A percentile compares a stretch with the other conserved stretches of the same genome.
Evolutionary conservation across 2,329 filamentous ascomycete species (phyloP).

Genomic region (Zymoseptoria crescenta): DNA sequence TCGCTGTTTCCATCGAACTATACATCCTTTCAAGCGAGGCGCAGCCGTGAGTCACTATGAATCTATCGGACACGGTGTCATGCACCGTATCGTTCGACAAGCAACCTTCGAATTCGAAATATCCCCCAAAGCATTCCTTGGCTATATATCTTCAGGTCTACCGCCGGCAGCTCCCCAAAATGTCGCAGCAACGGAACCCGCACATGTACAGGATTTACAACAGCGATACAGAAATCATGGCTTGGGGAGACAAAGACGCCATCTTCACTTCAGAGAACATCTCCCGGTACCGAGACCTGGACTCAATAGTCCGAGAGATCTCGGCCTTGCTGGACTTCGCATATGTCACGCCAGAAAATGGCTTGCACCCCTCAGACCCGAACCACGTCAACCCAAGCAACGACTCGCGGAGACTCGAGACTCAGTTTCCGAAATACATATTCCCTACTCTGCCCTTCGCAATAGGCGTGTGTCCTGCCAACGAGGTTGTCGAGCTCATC

Average conservation of each 20-base stretch:
- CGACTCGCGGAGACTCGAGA: neutral
- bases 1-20: neutral
- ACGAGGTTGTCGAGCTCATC: neutral
- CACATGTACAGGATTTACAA: neutral
- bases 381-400: neutral
- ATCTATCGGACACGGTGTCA: neutral
- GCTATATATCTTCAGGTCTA: neutral
- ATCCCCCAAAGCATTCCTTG: neutral
- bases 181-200: neutral
- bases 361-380: neutral
- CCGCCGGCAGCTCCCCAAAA: neutral
- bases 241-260: neutral
- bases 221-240: neutral
- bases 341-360: neutral
- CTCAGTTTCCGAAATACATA: neutral
- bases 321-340: neutral
- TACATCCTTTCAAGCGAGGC: neutral
- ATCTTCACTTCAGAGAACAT: neutral
- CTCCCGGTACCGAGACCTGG: neutral
- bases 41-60: neutral
- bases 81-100: neutral
- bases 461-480: neutral
- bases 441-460: neutral
- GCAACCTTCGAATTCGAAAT: neutral
- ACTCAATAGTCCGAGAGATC: neutral